A percentile compares a stretch with the other conserved stretches of the same genome.
phyloP scores from a whole-genome alignment of 2,329 filamentous ascomycete genomes.

The Ascomycota sp. region DNA sequence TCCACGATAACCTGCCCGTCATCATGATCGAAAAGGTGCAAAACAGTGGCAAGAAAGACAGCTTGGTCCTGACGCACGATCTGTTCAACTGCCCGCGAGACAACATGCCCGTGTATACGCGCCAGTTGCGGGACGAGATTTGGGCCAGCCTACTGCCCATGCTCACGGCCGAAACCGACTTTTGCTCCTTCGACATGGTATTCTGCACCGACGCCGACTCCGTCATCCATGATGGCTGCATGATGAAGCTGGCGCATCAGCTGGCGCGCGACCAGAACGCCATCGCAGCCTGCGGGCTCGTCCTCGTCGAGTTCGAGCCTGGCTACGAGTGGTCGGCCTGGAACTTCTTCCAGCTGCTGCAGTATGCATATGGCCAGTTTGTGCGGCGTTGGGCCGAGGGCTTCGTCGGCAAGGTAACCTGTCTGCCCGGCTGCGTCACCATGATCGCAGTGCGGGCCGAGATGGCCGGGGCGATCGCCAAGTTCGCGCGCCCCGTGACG shows the following conservation, averaged over 20 bases:
- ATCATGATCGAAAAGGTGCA: not conserved
- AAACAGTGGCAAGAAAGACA: constrained; percentile 1
- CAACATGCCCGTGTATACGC: not conserved
- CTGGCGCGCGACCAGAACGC: not conserved
- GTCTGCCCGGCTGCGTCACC: not conserved
- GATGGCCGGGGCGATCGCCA: not conserved
- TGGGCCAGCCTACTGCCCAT: not conserved
- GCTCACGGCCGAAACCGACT: not conserved
- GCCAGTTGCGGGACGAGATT: not conserved
- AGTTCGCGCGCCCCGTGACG: not conserved
- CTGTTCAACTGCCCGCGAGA: not conserved
- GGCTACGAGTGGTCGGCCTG: not conserved
- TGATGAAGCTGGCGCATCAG: not conserved
- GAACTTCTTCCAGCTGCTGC: not conserved
- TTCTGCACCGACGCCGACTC: constrained; percentile 1
- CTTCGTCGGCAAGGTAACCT: constrained; percentile 1
- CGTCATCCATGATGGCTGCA: not conserved
- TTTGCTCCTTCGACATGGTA: not conserved
- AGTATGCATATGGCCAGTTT: not conserved
- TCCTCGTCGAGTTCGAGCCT: not conserved
- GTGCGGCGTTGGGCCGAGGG: not conserved
- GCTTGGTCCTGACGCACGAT: constrained; percentile 1
- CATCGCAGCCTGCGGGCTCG: not conserved
- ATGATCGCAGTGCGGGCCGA: not conserved
- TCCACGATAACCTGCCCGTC: not conserved